Percentiles rank a stretch among this genome's conserved stretches.
Conservation (phyloP, 352 stramenopile species). For the Globisporangium yorkense region DNA sequence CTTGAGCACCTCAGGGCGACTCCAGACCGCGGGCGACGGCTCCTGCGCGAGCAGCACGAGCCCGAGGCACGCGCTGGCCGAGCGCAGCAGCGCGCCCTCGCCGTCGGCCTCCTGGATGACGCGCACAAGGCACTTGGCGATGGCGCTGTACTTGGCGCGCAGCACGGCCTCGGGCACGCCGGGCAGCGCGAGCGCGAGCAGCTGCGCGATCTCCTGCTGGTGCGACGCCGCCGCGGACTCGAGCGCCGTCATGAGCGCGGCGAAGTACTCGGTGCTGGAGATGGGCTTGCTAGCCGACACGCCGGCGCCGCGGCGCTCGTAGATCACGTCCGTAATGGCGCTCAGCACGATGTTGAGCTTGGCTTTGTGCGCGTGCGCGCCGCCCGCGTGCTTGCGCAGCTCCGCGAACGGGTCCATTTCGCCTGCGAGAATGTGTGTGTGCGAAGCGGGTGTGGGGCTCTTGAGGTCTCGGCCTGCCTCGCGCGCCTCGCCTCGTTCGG, state of each 20-base stretch:
- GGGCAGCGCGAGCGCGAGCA: constrained; percentile 74
- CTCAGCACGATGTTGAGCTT: constrained; percentile 82
- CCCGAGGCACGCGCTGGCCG: constrained; percentile 53
- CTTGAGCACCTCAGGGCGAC: constrained; percentile 58
- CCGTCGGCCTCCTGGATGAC: constrained; percentile 65
- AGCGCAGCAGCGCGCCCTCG: constrained; percentile 58
- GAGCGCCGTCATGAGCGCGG: constrained; percentile 81
- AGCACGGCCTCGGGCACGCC: constrained; percentile 67
- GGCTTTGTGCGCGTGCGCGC: constrained; percentile 74
- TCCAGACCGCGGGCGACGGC: constrained; percentile 50
- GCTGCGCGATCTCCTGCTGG: constrained; percentile 68
- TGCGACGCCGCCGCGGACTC: constrained; percentile 68
- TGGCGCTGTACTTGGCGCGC: constrained; percentile 70
- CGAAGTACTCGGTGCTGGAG: constrained; percentile 85
- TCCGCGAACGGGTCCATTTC: constrained; percentile 73
- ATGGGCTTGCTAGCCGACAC: constrained; percentile 21
- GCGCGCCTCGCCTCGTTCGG: not conserved
- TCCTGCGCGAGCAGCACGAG: constrained; percentile 70
- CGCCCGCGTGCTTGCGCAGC: constrained; percentile 72
- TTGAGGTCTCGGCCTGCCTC: too few relatives aligned
- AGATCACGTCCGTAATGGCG: constrained; percentile 81
- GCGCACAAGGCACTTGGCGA: constrained; percentile 61
- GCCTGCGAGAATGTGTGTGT: not conserved
- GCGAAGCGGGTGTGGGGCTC: too few relatives aligned
- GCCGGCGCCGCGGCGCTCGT: constrained; percentile 45